A percentile compares a stretch with the other conserved stretches of the same genome.
These are phyloP conservation scores for Lichenothelia convexa DNA, from an alignment of 495 filamentous ascomycete genomes.

Conservation along the genomic window DNA sequence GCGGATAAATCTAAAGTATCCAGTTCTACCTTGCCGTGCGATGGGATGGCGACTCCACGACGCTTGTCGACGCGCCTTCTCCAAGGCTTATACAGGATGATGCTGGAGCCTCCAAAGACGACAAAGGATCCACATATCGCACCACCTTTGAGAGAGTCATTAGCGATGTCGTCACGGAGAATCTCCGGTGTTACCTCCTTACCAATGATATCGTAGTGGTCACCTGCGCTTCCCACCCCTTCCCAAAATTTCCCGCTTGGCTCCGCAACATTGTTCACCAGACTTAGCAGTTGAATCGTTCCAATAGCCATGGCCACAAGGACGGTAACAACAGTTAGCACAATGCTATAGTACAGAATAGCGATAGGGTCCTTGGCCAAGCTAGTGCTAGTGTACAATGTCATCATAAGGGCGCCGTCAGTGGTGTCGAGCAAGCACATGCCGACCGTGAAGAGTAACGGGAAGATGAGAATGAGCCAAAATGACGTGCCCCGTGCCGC, in stretches of 20 bases:
- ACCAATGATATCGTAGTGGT: conserved; percentile 78
- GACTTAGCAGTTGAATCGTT: conserved; percentile 60
- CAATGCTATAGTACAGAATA: conserved; percentile 85
- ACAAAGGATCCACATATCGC: conserved; percentile 71
- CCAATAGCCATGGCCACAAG: conserved; percentile 74
- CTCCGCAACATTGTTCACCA: conserved; percentile 55
- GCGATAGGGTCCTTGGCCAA: conserved; percentile 63
- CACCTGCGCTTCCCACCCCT: conserved; percentile 52
- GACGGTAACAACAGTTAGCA: conserved; percentile 74
- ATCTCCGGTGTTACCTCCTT: conserved; percentile 1
- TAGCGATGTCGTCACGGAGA: neutral
- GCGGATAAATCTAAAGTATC: neutral
- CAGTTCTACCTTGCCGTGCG: neutral
- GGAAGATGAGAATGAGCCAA: conserved; percentile 91
- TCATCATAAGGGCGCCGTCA: conserved; percentile 90
- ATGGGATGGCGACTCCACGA: too few relatives aligned
- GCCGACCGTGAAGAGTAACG: conserved; percentile 78
- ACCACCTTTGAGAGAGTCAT: conserved; percentile 23
- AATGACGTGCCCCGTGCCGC: conserved; percentile 69
- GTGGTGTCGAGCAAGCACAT: conserved; percentile 85
- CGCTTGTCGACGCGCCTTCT: conserved; percentile 41
- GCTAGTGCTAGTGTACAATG: conserved; percentile 63
- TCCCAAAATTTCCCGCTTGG: conserved; percentile 72
- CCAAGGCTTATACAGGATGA: conserved; percentile 63
- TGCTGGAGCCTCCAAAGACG: conserved; percentile 50